Evolutionary conservation across 805 yeast species (phyloP), one percentile per base, ranked within the genome.

Genomic region (Yamadazyma endophytica): DNA sequence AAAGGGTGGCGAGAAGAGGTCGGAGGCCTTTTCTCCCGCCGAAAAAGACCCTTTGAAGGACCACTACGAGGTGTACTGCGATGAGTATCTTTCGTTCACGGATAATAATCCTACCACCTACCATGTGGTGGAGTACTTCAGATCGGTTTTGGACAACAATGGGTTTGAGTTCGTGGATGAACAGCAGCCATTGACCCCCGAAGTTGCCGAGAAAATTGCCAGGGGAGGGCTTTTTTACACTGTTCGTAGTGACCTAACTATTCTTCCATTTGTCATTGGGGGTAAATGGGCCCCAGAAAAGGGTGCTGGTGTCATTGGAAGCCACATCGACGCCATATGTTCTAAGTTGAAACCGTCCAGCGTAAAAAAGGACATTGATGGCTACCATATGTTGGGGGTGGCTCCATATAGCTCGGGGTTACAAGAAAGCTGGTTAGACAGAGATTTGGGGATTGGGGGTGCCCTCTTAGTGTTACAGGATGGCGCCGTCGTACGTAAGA

Each of bases 391-490:
- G 28, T 62, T 86, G 18, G 96, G 94, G 5, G 86, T 83, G 23
- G 90, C 95, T 0, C 87, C 90, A 2, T 86, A 86, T 53, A 77
- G 86, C 13, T 92, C 92, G 20, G 79, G 84, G 2, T 55, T 82
- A 42, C 62, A 67, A 18, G 67, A 68, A 14, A 56, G 75, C 24
- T 82, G 94, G 88, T 77, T 84, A 70, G 95, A 86, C 55, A 73
- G 95, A 53, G 96, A 86, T 54, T 70, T 86, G 37, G 92, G 94
- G 27, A 55, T 86, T 39, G 95, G 88, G 30, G 96, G 96, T 27
- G 68, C 86, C 37, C 71, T 86, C 15, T 61, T 83, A 31, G 73
- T 76, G 4, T 71, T 66, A 43, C 42, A 46, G 17, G 31, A 32
- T 13, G 58, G 64, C 4, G 54, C 55, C 32, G 55, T 77, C 30